phyloP scores from a whole-genome alignment of 2,329 filamentous ascomycete genomes.

The Epichloe glyceriae region DNA sequence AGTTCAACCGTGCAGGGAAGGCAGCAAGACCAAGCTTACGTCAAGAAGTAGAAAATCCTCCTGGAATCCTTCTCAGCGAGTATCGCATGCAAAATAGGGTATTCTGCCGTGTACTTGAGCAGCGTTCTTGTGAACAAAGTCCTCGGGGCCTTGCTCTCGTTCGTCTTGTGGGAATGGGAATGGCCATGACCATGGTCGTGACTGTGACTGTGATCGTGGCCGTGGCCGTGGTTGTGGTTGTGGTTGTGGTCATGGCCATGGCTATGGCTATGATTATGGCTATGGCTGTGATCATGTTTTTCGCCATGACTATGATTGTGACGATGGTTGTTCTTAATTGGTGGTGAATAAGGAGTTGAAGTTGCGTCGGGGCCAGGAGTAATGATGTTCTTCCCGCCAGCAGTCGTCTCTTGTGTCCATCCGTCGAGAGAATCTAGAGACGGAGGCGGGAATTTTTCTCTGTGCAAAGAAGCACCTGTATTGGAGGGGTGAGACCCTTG shows the following conservation, averaged over 20 bases:
- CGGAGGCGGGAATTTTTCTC: slow-evolving; percentile 20
- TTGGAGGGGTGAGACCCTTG: slow-evolving; percentile 19
- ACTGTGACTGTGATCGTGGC: slow-evolving; percentile 11
- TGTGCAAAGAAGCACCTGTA: slow-evolving; percentile 13
- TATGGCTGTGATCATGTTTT: slow-evolving; percentile 13
- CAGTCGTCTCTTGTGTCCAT: slow-evolving; percentile 28
- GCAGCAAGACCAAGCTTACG: slow-evolving; percentile 35
- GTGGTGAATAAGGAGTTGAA: slow-evolving; percentile 14
- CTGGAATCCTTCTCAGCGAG: slow-evolving; percentile 84
- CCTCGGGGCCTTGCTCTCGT: slow-evolving; percentile 32
- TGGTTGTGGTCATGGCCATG: slow-evolving; percentile 13
- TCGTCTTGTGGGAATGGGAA: slow-evolving; percentile 14
- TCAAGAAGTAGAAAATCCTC: slow-evolving; percentile 94
- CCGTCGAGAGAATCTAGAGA: slow-evolving; percentile 23
- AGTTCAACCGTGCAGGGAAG: background rate
- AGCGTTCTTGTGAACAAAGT: slow-evolving; percentile 63
- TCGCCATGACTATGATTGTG: slow-evolving; percentile 7
- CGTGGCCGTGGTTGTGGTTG: slow-evolving; percentile 10
- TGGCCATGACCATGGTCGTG: slow-evolving; percentile 15
- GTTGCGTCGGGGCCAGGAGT: slow-evolving; percentile 18
- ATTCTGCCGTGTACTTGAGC: slow-evolving; percentile 54
- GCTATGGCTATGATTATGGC: slow-evolving; percentile 16
- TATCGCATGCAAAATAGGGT: slow-evolving; percentile 74
- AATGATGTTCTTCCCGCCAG: slow-evolving; percentile 27
- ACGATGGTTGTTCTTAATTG: slow-evolving; percentile 9